Percentiles rank a stretch among this genome's conserved stretches.
Evolutionary conservation across 805 yeast species (phyloP).

Genomic region (Yarrowia porcina): DNA sequence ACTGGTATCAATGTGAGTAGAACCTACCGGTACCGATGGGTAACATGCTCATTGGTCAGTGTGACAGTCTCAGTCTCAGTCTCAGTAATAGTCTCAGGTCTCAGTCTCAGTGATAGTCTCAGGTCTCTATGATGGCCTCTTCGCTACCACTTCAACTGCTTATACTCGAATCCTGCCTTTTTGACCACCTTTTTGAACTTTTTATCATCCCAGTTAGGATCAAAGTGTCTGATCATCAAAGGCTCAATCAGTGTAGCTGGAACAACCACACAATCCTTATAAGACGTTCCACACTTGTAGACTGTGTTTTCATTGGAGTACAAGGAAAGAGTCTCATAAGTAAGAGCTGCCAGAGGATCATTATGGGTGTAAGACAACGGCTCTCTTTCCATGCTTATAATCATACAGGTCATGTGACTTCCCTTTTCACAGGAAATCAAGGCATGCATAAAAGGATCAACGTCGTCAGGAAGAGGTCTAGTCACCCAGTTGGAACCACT

Average conservation of each 20-base stretch:
- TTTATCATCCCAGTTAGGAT: neutral
- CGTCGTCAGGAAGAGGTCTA: neutral
- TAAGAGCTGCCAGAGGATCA: neutral
- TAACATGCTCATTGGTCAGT: no score
- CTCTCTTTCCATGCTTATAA: neutral
- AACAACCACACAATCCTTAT: slow-evolving; percentile 2
- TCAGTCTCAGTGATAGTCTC: no score
- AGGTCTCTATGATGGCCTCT: no score
- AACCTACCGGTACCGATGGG: no score
- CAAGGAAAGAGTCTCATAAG: neutral
- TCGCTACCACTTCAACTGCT: neutral
- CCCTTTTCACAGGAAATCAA: neutral
- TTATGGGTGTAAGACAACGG: neutral
- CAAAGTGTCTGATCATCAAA: neutral
- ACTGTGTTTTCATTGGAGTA: neutral
- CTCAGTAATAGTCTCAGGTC: no score
- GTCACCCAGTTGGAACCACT: neutral
- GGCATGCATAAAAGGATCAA: neutral
- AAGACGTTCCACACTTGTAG: neutral
- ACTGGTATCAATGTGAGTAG: no score
- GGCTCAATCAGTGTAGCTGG: neutral
- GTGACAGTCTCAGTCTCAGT: no score
- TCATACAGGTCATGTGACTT: neutral
- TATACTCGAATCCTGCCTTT: neutral
- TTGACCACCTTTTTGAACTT: neutral